These are phyloP conservation scores for Aspergillus saccharolyticus DNA, from an alignment of 495 filamentous ascomycete species.

Conservation along the genomic window DNA sequence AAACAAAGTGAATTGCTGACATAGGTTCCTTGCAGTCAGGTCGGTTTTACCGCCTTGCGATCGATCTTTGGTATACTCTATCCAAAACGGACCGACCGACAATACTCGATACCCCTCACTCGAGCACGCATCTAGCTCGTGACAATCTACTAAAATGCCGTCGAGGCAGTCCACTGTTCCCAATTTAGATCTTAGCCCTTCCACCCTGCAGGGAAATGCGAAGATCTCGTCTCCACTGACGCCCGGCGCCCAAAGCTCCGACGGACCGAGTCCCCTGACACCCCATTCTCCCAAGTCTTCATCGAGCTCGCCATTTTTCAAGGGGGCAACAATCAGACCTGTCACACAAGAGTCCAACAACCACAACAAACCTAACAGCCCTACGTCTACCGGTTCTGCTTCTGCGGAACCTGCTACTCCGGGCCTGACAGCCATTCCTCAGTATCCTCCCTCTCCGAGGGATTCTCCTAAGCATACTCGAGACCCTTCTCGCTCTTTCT, in stretches of 20 bases:
- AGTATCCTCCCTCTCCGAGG: conserved; percentile 48
- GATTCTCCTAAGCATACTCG: conserved; percentile 45
- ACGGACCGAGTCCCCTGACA: conserved; percentile 39
- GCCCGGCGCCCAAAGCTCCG: conserved; percentile 36
- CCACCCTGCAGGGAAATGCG: conserved; percentile 29
- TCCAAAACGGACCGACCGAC: neutral
- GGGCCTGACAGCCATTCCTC: conserved; percentile 49
- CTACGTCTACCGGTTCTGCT: conserved; percentile 28
- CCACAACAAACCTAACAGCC: conserved; percentile 26
- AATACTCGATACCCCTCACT: neutral
- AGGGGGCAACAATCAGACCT: conserved; percentile 41
- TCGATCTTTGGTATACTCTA: neutral
- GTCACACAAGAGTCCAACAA: conserved; percentile 38
- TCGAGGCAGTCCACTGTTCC: conserved; percentile 38
- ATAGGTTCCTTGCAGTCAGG: neutral
- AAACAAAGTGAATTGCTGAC: neutral
- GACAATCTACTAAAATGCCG: conserved; percentile 35
- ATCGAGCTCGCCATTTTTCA: conserved; percentile 39
- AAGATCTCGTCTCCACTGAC: conserved; percentile 35
- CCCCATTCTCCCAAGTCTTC: conserved; percentile 41
- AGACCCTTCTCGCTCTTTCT: conserved; percentile 52
- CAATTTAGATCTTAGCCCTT: conserved; percentile 41
- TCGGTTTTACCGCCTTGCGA: neutral
- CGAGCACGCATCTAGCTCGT: conserved; percentile 11
- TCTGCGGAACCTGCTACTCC: conserved; percentile 36